Conservation (phyloP, 2,329 filamentous ascomycete genomes). For the Colletotrichum orbiculare region DNA sequence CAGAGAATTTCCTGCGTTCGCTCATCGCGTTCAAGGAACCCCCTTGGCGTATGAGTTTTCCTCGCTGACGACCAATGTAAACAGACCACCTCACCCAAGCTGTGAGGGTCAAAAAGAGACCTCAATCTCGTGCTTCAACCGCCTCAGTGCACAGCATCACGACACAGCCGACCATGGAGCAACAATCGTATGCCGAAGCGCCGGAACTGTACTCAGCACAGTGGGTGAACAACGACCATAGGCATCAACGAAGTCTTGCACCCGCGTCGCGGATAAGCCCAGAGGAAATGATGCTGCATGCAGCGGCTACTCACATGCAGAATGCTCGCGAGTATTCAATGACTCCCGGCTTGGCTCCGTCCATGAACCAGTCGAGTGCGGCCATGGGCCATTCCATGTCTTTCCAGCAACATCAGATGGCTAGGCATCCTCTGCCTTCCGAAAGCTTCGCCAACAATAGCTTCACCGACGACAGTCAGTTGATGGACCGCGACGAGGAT, state of each 20-base stretch:
- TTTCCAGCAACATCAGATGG: slow-evolving; percentile 51
- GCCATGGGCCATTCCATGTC: slow-evolving; percentile 40
- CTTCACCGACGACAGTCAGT: slow-evolving; percentile 70
- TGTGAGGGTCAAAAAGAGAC: slow-evolving; percentile 59
- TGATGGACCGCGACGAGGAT: slow-evolving; percentile 71
- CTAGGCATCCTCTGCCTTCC: slow-evolving; percentile 63
- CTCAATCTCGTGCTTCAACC: slow-evolving; percentile 66
- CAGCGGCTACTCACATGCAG: slow-evolving; percentile 64
- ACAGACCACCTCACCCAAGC: slow-evolving; percentile 47
- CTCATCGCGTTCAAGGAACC: slow-evolving; percentile 3
- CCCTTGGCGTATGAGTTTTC: slow-evolving; percentile 38
- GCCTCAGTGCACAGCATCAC: slow-evolving; percentile 66
- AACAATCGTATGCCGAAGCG: slow-evolving; percentile 55
- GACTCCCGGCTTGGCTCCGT: slow-evolving; percentile 60
- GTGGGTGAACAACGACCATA: slow-evolving; percentile 61
- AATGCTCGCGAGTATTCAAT: slow-evolving; percentile 59
- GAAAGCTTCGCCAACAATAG: slow-evolving; percentile 66
- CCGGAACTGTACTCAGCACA: slow-evolving; percentile 59
- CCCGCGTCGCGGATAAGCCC: slow-evolving; percentile 60
- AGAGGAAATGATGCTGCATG: slow-evolving; percentile 70
- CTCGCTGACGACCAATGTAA: slow-evolving; percentile 39
- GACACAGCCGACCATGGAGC: slow-evolving; percentile 64
- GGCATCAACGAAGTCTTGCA: slow-evolving; percentile 56
- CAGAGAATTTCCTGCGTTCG: background rate
- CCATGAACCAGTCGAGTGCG: slow-evolving; percentile 45